Conservation (phyloP, 768 basidiomycete species). For the Piloderma croceum region DNA sequence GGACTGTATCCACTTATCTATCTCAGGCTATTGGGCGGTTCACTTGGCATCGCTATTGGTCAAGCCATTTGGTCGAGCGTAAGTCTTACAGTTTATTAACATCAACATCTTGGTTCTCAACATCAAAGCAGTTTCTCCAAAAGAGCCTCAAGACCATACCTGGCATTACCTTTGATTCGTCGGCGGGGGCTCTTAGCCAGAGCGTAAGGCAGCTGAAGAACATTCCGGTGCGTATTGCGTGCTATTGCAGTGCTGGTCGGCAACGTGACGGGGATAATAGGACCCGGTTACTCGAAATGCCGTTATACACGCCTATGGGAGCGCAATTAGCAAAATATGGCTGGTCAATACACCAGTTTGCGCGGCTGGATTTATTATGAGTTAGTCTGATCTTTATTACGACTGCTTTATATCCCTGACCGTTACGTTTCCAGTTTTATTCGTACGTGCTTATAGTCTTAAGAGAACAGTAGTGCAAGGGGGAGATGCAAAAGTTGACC, state of each 20-base stretch:
- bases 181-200: conserved; percentile 39
- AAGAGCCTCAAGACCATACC: conserved; percentile 35
- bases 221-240: conserved; percentile 35
- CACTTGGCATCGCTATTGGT: conserved; percentile 68
- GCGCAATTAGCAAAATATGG: conserved; percentile 61
- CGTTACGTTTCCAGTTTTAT: no score
- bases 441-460: conserved; percentile 57
- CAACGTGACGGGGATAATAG: conserved; percentile 23
- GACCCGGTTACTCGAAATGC: conserved; percentile 42
- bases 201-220: conserved; percentile 39
- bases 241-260: background rate
- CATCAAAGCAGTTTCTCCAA: conserved; percentile 24
- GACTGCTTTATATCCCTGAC: background rate
- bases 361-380: conserved; percentile 44
- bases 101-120: background rate
- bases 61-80: conserved; percentile 66
- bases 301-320: conserved; percentile 57
- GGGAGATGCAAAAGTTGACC: conserved; percentile 11
- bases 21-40: conserved; percentile 63
- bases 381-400: conserved; percentile 15
- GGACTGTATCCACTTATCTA: conserved; percentile 4
- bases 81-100: conserved; percentile 16
- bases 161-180: conserved; percentile 33
- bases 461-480: conserved; percentile 42
- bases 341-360: conserved; percentile 54